Percentiles rank a stretch among this genome's conserved stretches.
Conservation (phyloP, 2,329 filamentous ascomycete species). For the Aspergillus ustus region DNA sequence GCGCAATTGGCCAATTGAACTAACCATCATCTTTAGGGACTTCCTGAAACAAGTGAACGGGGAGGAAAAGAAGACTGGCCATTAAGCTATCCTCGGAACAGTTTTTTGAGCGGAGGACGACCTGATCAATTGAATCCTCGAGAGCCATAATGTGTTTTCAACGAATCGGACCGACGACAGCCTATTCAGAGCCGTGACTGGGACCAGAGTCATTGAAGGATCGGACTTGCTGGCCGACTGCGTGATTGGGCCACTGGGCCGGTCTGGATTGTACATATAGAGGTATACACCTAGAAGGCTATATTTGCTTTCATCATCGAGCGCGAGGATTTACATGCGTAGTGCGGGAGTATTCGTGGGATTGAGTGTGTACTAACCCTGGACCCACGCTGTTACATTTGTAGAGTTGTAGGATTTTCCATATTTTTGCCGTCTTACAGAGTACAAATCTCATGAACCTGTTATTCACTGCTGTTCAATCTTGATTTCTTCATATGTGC, state of each 20-base stretch:
- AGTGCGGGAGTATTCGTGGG: background rate
- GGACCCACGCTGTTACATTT: background rate
- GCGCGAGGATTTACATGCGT: background rate
- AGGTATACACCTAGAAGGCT: conserved; percentile 28
- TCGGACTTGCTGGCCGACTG: conserved; percentile 5
- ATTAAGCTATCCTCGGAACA: conserved; percentile 31
- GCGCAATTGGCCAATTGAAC: background rate
- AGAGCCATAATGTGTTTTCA: conserved; percentile 4
- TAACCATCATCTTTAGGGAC: conserved; percentile 42
- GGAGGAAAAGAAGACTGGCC: conserved; percentile 52
- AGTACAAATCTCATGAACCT: background rate
- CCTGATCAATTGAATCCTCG: conserved; percentile 1
- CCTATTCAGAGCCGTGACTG: background rate
- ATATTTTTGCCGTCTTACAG: background rate
- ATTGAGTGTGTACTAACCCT: background rate
- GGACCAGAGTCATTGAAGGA: conserved; percentile 10
- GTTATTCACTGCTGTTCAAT: background rate
- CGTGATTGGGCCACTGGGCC: conserved; percentile 7
- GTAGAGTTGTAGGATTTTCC: background rate
- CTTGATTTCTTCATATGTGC: background rate
- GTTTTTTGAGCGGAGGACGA: conserved; percentile 18
- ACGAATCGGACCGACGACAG: background rate
- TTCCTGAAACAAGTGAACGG: conserved; percentile 56
- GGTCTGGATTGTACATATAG: conserved; percentile 36
- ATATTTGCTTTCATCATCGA: conserved; percentile 8